These are phyloP conservation scores for Skeletonema menzelii DNA, from an alignment of 108 stramenopile species.

Conservation along the genomic window DNA sequence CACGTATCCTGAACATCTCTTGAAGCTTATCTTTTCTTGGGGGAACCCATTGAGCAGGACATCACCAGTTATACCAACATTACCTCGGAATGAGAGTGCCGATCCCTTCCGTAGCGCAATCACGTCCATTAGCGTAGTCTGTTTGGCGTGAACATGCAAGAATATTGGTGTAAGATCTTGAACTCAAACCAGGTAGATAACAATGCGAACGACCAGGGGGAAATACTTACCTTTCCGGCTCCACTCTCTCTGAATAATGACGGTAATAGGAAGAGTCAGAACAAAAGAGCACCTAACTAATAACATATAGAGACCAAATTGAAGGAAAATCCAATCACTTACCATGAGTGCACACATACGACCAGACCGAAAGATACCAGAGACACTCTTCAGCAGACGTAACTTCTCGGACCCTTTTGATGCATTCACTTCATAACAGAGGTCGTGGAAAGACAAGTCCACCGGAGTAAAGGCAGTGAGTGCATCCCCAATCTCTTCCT, in stretches of 20 bases:
- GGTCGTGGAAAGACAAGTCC: slow-evolving; percentile 27
- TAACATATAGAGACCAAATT: too few relatives aligned
- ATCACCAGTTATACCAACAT: slow-evolving; percentile 55
- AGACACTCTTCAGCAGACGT: slow-evolving; percentile 25
- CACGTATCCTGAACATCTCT: slow-evolving; percentile 77
- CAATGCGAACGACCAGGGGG: not conserved
- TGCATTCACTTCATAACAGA: slow-evolving; percentile 38
- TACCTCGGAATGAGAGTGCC: not conserved
- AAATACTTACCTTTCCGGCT: slow-evolving; percentile 23
- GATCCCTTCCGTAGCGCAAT: slow-evolving; percentile 54
- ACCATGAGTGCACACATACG: not conserved
- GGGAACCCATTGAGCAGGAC: slow-evolving; percentile 54
- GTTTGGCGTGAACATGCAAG: not conserved
- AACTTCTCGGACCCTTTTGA: slow-evolving; percentile 23
- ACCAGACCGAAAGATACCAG: slow-evolving; percentile 21
- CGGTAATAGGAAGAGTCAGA: not conserved
- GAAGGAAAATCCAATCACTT: not conserved
- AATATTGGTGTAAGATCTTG: not conserved
- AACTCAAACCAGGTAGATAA: not conserved
- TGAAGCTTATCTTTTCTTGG: slow-evolving; percentile 51
- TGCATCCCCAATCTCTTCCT: not conserved
- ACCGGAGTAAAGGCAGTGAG: slow-evolving; percentile 33
- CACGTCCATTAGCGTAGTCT: slow-evolving; percentile 51
- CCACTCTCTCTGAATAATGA: slow-evolving; percentile 16
- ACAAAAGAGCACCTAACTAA: not conserved